phyloP scores from a whole-genome alignment of 805 yeast species.

The Kazachstania viticola region DNA sequence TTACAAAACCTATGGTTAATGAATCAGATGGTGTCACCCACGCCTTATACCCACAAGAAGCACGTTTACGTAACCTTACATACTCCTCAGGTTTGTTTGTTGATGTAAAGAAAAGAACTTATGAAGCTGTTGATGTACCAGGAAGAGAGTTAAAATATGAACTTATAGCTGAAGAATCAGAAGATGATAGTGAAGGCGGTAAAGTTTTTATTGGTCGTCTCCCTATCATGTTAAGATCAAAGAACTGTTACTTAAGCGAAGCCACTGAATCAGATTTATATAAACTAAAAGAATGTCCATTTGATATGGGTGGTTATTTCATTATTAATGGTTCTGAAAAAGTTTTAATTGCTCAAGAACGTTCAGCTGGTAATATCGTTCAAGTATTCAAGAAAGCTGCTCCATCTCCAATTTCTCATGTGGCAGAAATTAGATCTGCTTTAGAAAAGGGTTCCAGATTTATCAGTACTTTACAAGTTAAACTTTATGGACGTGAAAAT shows the following conservation, averaged over 20 bases:
- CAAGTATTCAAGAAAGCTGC: conserved; percentile 97
- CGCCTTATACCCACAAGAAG: conserved; percentile 96
- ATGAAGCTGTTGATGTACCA: conserved; percentile 68
- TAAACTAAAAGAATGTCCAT: conserved; percentile 95
- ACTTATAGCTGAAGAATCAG: conserved; percentile 37
- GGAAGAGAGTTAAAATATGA: conserved; percentile 50
- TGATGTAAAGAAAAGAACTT: conserved; percentile 85
- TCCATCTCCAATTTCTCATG: conserved; percentile 89
- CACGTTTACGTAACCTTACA: conserved; percentile 89
- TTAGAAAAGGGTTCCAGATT: conserved; percentile 94
- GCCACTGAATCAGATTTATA: conserved; percentile 87
- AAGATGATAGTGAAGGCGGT: conserved; percentile 57
- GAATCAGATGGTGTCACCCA: conserved; percentile 99
- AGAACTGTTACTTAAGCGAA: conserved; percentile 86
- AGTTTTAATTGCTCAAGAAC: conserved; percentile 95
- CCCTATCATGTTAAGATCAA: conserved; percentile 95
- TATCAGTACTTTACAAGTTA: conserved; percentile 88
- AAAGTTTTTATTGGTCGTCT: conserved; percentile 92
- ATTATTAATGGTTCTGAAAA: conserved; percentile 97
- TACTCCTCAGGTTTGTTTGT: conserved; percentile 94
- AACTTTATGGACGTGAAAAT: conserved; percentile 74
- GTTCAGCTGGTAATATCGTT: conserved; percentile 96
- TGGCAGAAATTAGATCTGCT: conserved; percentile 95
- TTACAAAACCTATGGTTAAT: conserved; percentile 95
- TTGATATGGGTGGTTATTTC: conserved; percentile 99